phyloP scores from a whole-genome alignment of 129 eudicot genomes.

The Tanacetum coccineum region DNA sequence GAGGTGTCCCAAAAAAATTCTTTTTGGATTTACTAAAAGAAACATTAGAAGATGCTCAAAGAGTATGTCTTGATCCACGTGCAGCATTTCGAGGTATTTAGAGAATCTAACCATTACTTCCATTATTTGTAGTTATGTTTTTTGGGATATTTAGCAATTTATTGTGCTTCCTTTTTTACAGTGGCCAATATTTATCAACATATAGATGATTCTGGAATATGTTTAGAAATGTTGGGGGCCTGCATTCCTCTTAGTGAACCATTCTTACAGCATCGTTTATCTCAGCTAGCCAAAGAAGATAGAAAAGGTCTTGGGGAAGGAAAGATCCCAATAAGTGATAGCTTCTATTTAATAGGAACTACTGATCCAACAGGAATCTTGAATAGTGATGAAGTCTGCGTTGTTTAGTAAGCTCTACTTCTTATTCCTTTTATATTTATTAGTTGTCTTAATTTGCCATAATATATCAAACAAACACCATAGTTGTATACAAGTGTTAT shows the following conservation, averaged over 20 bases:
- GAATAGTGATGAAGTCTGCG: slow-evolving; percentile 54
- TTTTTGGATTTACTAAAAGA: slow-evolving; percentile 40
- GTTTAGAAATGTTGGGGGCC: slow-evolving; percentile 46
- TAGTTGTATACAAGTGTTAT: background rate
- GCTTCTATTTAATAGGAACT: slow-evolving; percentile 78
- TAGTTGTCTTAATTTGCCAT: background rate
- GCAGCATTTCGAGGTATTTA: slow-evolving; percentile 67
- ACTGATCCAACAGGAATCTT: slow-evolving; percentile 69
- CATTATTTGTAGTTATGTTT: background rate
- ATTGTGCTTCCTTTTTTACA: slow-evolving; percentile 29
- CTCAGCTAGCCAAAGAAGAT: slow-evolving; percentile 37
- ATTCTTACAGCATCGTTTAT: slow-evolving; percentile 46
- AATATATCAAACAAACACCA: background rate
- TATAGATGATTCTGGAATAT: slow-evolving; percentile 38
- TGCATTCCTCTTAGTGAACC: slow-evolving; percentile 67
- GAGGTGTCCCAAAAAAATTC: slow-evolving; percentile 66
- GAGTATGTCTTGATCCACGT: slow-evolving; percentile 32
- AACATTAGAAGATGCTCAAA: slow-evolving; percentile 46
- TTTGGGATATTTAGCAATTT: background rate
- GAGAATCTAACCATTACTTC: background rate
- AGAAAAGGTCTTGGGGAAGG: slow-evolving; percentile 54
- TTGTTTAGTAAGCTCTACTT: slow-evolving; percentile 52
- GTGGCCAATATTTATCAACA: slow-evolving; percentile 51
- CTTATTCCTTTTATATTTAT: background rate
- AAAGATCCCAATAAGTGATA: slow-evolving; percentile 56